These are phyloP conservation scores for Aspergillus ruber DNA, from an alignment of 2,329 filamentous ascomycete species.

Conservation along the genomic window DNA sequence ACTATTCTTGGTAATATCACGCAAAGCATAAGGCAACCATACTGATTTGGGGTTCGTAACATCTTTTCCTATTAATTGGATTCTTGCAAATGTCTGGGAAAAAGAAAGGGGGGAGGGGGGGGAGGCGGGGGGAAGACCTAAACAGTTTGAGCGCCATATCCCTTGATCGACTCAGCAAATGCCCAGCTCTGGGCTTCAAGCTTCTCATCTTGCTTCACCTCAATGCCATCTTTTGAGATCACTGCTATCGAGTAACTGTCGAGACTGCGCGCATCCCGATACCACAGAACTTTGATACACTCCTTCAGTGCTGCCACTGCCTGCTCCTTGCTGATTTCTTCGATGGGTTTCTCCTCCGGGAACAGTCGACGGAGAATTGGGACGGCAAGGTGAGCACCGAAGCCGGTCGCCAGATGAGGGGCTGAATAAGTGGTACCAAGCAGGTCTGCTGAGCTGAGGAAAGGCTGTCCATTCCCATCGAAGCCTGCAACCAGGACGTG, in stretches of 20 bases:
- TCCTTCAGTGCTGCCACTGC: conserved; percentile 78
- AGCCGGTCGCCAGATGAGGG: conserved; percentile 86
- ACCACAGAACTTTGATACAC: conserved; percentile 98
- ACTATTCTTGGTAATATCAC: background rate
- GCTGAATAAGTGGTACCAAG: conserved; percentile 86
- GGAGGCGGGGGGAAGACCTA: too few species aligned
- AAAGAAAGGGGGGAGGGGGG: too few species aligned
- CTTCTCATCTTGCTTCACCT: conserved; percentile 76
- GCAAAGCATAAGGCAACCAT: background rate
- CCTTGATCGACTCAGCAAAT: conserved; percentile 89
- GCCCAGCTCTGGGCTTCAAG: conserved; percentile 96
- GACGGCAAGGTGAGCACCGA: conserved; percentile 85
- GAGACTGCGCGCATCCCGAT: conserved; percentile 87
- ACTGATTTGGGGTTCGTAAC: conserved; percentile 12
- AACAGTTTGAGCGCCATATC: conserved; percentile 79
- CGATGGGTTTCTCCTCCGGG: conserved; percentile 73
- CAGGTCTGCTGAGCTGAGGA: conserved; percentile 85
- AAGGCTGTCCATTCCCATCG: conserved; percentile 71
- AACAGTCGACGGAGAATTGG: conserved; percentile 80
- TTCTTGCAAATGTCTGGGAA: conserved; percentile 1
- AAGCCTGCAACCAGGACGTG: conserved; percentile 85
- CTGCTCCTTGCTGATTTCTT: conserved; percentile 65
- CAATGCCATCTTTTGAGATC: conserved; percentile 81
- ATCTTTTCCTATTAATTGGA: conserved; percentile 18
- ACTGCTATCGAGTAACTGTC: conserved; percentile 89